Evolutionary conservation across 768 basidiomycete species (phyloP), one percentile per base, ranked within the genome.

Genomic region (Boletus bicolor): DNA sequence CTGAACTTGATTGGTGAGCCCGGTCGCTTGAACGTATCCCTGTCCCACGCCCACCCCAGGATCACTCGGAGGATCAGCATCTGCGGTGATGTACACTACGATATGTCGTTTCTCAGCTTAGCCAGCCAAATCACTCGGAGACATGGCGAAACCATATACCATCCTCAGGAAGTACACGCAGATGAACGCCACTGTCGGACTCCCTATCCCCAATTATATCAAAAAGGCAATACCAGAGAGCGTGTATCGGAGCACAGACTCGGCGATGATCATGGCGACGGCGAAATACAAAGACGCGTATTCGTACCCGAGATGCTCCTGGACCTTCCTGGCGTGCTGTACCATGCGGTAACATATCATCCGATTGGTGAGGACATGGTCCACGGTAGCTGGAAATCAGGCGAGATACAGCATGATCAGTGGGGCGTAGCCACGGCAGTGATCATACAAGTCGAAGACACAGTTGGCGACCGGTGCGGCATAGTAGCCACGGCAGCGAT

Each of bases 221-320:
- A 68, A 38, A 39, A 70, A 70, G 6, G 60, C 59, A 3, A 70
- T 53, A 3, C 68, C 64, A 7, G 54, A 56, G 32, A 70, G 15
- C 15, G 66, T 69, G 44, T 54, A 68, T 7, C 68, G 68, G 44
- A 66, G 37, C 15, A 65, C 53, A 2, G 66, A 68, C 42, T 69
- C 68, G 48, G 70, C 37, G 12, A 70, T 28, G 8, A 64, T 35
- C 1, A 54, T 24, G 19, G 49, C 44, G 38, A 51, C 17, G 8
- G 44, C 14, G 34, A 62, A 62, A 56, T 69, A 70, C 2, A 37
- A n/a, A 0, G 49, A 56, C 0, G 68, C 62, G 8, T 62, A 37
- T 36, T 70, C 60, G 0, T 2, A 11, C 10, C 66, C 68, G 28
- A 69, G 46, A 4, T 50, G 5, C 10, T 56, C 38, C 21, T 44